Evolutionary conservation across 176 grass and related monocot species (phyloP), one percentile per base, ranked within the genome.

Genomic region (Hsuehochloa calcarea): DNA sequence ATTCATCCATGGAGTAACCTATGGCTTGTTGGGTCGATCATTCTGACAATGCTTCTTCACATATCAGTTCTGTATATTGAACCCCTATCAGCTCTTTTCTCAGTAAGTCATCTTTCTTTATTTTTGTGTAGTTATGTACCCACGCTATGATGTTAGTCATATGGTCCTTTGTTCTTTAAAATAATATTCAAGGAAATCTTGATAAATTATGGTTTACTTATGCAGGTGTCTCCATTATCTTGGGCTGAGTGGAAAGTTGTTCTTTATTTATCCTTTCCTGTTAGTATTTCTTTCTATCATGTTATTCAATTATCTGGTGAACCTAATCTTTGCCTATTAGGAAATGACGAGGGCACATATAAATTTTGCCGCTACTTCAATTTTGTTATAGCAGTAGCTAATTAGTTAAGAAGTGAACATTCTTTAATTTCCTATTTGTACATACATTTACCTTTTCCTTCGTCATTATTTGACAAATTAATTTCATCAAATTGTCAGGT

Each of bases 31-130:
- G 96, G 85, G 66, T 96, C 96, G 13, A 96, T 96, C 86, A 72
- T 95, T 89, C 70, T 99, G 64, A 99, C 93, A 25, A 99, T 98
- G 93, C 72, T 98, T 60, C 90, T 98, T 71, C 96, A 98, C 75
- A 38, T 88, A 62, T 75, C 93, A 65, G 94, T 98, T 72, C 84
- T 98, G 27, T 98, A 98, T 72, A 83, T 89, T 65, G 86, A 98
- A 83, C 86, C 96, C 29, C 88, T 98, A 73, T 92, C 96, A 67
- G 70, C 87, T 34, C 96, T 98, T 98, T 98, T 98, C 84, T 95
- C 96, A 7, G 96, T 98, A 89, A 89, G 90, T 90, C 29, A 19
- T 68, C 22, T 19, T 80, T 91, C 62, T 78, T 41, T 75, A 72
- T 27, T 65, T 26, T 50, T 72, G 5, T 65, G 73, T 79, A 29